Base-by-base conservation (phyloP, 768 basidiomycete genomes). In the Galerina sulciceps region DNA sequence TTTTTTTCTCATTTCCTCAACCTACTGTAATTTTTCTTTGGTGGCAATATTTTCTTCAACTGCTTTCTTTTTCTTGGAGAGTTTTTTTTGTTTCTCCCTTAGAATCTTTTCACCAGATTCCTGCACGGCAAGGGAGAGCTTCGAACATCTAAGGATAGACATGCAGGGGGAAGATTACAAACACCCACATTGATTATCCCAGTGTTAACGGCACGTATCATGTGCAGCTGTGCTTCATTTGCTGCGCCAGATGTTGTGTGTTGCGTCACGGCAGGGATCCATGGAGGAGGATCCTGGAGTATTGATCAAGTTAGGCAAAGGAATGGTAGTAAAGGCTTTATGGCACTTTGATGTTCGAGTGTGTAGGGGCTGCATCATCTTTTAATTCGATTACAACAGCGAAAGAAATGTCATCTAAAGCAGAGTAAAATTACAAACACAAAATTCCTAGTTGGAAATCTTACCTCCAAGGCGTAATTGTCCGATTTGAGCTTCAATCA, bases 141-240 rank as follows among this genome's bases (percentile, higher is more conserved):
- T 55, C 14, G 89, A 86, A 42, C 91, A 54, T 31, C 42, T 54
- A 26, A 26, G 55, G 45, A 53, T 11, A 17, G 26, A 35, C 6
- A 58, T 1, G 15, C 20, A 42, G 17, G 23, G 23, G 42, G 17
- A 26, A 6, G 36, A 14, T 8, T 31, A 31, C 26, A 31, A n/a
- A 31, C 26, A 56, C 84, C 66, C 68, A 88, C 93, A 68, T 89
- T 91, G 51, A 94, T 83, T 43, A 94, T 84, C 3, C 92, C 92
- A 1, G 92, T 94, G 64, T 93, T 90, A 6, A 94, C 90, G 11
- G 88, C 88, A 20, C 92, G 81, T 53, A 94, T 74, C 76, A 93
- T 81, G 64, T 90, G 87, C 15, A 91, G 73, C 69, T 93, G 87
- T 23, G 89, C 84, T 38, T 84, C 72, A 31, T 90, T 85, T n/a